Evolutionary conservation across 495 filamentous ascomycete genomes (phyloP), one percentile per base, ranked within the genome.

Genomic region (Trichocladium uniseriatum): DNA sequence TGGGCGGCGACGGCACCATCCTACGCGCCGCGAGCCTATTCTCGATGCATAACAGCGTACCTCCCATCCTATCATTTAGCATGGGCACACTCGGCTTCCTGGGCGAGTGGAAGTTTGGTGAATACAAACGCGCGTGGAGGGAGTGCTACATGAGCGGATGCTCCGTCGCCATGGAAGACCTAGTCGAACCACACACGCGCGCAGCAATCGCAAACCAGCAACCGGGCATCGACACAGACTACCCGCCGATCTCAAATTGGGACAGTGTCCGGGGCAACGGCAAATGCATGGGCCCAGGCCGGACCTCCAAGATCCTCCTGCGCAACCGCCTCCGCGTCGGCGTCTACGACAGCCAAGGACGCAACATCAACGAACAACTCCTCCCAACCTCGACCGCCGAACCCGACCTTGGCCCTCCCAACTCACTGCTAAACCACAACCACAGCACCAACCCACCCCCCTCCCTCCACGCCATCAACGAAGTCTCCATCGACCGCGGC

Each of bases 61-160:
- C 92, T 0, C 92, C 94, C 0, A 83, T 97, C n/a, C 72, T 98
- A 19, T 84, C 84, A 10, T 98, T 98, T 66, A 91, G 87, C 62
- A 95, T 98, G 89, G 92, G 92, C 6, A 90, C 90, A 0, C 69
- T 98, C 2, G 92, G 92, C 0, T 98, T 98, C 53, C 71, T 98
- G 15, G 90, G 91, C 29, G 92, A 97, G 67, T 97, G 91, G 89
- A 91, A 89, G 54, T 96, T 96, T 64, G 71, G 73, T 10, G 90
- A 97, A 55, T 85, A 89, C 63, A 91, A 91, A 60, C 76, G 84
- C 20, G 92, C 91, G 0, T 95, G 92, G 68, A 75, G 88, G 21
- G 89, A 95, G 61, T 86, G 92, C 21, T 95, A 92, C 67, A 90
- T 94, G 86, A 90, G 86, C 51, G 89, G 89, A 8, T 81, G 87